Conservation (phyloP, 805 yeast genomes). For the Pichia sporocuriosa region DNA sequence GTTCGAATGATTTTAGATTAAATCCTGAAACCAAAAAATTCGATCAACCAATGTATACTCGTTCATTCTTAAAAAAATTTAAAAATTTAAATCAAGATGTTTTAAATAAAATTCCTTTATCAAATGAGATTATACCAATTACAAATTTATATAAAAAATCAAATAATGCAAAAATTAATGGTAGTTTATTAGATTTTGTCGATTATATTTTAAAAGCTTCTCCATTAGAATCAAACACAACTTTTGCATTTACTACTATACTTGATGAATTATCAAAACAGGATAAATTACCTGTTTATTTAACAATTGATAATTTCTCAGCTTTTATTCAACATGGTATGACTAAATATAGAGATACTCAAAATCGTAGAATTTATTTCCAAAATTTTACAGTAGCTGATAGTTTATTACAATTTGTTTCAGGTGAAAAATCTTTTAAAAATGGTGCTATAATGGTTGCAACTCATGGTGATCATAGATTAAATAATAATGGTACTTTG, state of each 20-base stretch:
- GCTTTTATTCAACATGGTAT: constrained; percentile 47
- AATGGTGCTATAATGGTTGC: constrained; percentile 64
- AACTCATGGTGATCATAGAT: constrained; percentile 48
- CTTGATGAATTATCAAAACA: constrained; percentile 51
- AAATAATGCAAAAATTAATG: constrained; percentile 8
- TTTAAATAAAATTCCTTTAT: constrained; percentile 28
- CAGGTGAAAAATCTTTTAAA: constrained; percentile 46
- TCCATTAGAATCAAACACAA: constrained; percentile 28
- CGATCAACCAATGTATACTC: constrained; percentile 75
- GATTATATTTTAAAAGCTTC: constrained; percentile 14
- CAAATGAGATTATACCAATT: constrained; percentile 19
- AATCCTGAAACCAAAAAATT: constrained; percentile 43
- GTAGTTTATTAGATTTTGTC: constrained; percentile 40
- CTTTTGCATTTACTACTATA: constrained; percentile 44
- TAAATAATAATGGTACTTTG: constrained; percentile 50
- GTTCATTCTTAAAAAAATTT: constrained; percentile 49
- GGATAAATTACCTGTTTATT: constrained; percentile 45
- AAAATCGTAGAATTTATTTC: constrained; percentile 50
- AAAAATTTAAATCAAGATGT: constrained; percentile 37
- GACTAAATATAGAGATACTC: constrained; percentile 54
- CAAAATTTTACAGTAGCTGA: constrained; percentile 59
- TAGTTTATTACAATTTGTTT: constrained; percentile 44
- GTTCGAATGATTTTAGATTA: constrained; percentile 59
- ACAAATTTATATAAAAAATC: constrained; percentile 17
- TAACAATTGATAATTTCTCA: constrained; percentile 72